Base-by-base conservation (phyloP, 116 monocot genomes). In the Posidonia oceanica region DNA sequence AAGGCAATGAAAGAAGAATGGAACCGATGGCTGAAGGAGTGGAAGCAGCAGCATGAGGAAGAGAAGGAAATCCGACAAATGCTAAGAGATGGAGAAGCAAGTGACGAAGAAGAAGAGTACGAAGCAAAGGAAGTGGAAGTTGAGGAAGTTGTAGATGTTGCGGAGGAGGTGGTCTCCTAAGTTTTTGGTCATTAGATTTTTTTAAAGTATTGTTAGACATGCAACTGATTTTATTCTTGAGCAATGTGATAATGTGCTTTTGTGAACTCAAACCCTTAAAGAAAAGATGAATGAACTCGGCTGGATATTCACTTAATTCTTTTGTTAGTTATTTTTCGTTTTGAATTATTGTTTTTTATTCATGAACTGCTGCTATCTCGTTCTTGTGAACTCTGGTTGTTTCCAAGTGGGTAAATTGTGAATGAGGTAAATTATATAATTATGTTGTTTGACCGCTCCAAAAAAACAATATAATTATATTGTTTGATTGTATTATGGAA, bases 121-220 rank as follows among this genome's bases (percentile, higher is more conserved):
- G 93, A 92, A 59, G 84, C 93, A 36, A 88, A 93, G 39, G 93
- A 88, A 54, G 84, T 95, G 5, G 95, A 91, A 56, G 82, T 83
- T 0, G 95, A 91, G 80, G 95, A 95, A 44, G 79, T 86, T 3
- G 42, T 91, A 2, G 84, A 88, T 5, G 79, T 86, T 39, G 17
- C 8, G 0, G 81, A 88, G 55, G 91, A 91, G 64, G 59, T 81
- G 0, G 75, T 89, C 15, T 29, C 51, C n/a, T 63, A 22, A 67
- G 15, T 51, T 67, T 23, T 42, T 39, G 61, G 23, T 61, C 12
- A 12, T 22, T 12, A 61, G 36, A 12, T 14, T 61, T 61, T 29
- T 61, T 29, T 29, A 1, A 29, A 36, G 36, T 13, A 12, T 61
- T 29, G 10, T 61, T 61, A 36, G 29, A 36, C 48, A 48, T 15